phyloP scores from a whole-genome alignment of 495 filamentous ascomycete species.

The Trichoderma reesei region DNA sequence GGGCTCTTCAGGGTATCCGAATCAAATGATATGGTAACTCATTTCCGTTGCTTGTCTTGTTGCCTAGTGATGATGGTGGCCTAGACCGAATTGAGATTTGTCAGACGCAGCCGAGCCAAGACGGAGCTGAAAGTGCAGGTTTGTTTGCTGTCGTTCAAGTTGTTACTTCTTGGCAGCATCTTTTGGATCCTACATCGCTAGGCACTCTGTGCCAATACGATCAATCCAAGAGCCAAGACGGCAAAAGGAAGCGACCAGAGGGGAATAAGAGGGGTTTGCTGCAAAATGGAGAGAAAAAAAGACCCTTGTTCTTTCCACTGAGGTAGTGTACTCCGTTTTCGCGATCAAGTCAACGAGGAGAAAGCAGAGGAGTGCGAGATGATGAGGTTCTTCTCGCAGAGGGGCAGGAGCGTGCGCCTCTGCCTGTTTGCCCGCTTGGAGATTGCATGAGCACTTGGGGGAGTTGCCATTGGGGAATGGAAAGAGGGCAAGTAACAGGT shows the following conservation, averaged over 20 bases:
- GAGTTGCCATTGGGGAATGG: too few species aligned
- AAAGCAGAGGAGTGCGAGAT: too few species aligned
- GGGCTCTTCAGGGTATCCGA: too few species aligned
- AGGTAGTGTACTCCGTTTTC: too few species aligned
- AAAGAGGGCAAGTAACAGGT: too few species aligned
- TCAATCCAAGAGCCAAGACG: neutral
- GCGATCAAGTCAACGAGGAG: too few species aligned
- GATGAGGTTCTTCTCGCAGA: too few species aligned
- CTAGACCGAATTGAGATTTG: neutral
- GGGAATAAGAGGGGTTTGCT: neutral
- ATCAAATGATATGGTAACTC: neutral
- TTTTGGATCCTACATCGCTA: neutral
- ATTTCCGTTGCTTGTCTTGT: neutral
- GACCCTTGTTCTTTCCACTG: too few species aligned
- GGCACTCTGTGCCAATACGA: neutral
- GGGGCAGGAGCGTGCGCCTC: too few species aligned
- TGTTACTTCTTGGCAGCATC: neutral
- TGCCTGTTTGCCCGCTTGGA: too few species aligned
- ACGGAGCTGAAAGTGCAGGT: neutral
- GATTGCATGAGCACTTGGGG: too few species aligned
- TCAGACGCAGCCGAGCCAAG: constrained; percentile 5
- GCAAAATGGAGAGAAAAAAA: neutral
- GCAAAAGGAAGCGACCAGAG: neutral
- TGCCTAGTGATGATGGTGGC: neutral
- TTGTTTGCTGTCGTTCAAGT: neutral